Percentiles rank a stretch among this genome's conserved stretches.
These are phyloP conservation scores for Neofusicoccum cordaticola DNA, from an alignment of 2,329 filamentous ascomycete species.

Conservation along the genomic window DNA sequence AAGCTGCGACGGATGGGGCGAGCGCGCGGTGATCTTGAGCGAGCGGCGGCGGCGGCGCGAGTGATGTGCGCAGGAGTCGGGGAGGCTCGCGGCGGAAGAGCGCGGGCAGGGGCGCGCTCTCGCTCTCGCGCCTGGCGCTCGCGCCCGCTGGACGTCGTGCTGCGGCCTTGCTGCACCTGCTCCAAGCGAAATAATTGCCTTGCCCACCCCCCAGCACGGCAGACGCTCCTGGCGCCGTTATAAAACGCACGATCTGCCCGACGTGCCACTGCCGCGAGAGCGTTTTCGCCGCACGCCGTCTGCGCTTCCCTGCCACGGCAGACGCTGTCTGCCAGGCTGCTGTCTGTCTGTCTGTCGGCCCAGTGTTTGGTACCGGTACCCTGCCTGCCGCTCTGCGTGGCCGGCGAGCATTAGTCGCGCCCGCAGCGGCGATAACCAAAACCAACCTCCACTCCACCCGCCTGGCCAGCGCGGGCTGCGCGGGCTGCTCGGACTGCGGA, in stretches of 20 bases:
- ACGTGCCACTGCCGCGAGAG: slow-evolving; percentile 8
- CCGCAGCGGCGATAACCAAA: neutral
- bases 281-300: slow-evolving; percentile 6
- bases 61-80: slow-evolving; percentile 15
- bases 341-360: neutral
- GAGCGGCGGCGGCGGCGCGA: neutral
- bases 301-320: neutral
- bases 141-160: slow-evolving; percentile 1
- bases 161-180: slow-evolving; percentile 14
- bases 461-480: neutral
- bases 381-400: neutral
- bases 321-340: neutral
- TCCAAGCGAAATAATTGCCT: slow-evolving; percentile 15
- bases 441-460: neutral
- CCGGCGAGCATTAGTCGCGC: neutral
- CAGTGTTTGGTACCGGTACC: neutral
- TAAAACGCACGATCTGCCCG: slow-evolving; percentile 11
- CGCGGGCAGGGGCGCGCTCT: slow-evolving; percentile 6
- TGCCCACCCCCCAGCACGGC: neutral
- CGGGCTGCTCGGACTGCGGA: neutral
- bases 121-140: neutral
- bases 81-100: slow-evolving; percentile 10
- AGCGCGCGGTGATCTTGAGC: slow-evolving; percentile 15
- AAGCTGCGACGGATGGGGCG: slow-evolving; percentile 18
- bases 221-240: slow-evolving; percentile 1